Evolutionary conservation across 2,329 filamentous ascomycete genomes (phyloP).

Genomic region (Didymella pomorum): DNA sequence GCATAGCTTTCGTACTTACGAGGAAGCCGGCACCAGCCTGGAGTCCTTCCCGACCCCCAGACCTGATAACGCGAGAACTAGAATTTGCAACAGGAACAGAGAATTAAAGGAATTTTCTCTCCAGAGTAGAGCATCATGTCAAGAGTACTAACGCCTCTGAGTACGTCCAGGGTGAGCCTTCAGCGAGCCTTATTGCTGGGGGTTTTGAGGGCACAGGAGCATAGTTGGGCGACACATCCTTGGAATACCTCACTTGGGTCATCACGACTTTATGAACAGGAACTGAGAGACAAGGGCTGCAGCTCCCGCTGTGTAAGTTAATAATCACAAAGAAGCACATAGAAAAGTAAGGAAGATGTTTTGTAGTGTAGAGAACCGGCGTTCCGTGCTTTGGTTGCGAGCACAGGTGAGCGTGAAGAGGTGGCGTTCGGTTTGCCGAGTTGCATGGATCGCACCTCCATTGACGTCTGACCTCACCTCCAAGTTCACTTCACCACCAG

Average conservation of each 20-base stretch:
- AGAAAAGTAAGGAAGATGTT: neutral
- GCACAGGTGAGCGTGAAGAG: constrained; percentile 16
- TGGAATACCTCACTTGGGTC: constrained; percentile 8
- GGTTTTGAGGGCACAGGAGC: no score
- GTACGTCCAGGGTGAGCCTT: no score
- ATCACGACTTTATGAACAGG: constrained; percentile 15
- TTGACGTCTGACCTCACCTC: constrained; percentile 11
- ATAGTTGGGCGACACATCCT: constrained; percentile 22
- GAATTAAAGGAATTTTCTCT: no score
- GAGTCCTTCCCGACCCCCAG: no score
- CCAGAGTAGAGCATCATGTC: no score
- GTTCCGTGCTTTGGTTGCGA: constrained; percentile 3
- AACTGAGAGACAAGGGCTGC: neutral
- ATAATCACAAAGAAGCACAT: neutral
- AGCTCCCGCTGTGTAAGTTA: neutral
- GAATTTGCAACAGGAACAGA: no score
- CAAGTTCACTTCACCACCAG: constrained; percentile 8
- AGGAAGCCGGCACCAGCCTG: no score
- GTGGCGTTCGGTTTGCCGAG: constrained; percentile 18
- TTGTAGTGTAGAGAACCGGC: neutral
- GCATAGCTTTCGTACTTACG: no score
- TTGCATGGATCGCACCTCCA: constrained; percentile 9
- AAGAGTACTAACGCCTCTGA: no score
- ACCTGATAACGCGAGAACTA: no score
- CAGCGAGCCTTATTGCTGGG: no score